Evolutionary conservation across 371 early-diverging fungal genomes (phyloP).

Genomic region (Vairimorpha necatrix): DNA sequence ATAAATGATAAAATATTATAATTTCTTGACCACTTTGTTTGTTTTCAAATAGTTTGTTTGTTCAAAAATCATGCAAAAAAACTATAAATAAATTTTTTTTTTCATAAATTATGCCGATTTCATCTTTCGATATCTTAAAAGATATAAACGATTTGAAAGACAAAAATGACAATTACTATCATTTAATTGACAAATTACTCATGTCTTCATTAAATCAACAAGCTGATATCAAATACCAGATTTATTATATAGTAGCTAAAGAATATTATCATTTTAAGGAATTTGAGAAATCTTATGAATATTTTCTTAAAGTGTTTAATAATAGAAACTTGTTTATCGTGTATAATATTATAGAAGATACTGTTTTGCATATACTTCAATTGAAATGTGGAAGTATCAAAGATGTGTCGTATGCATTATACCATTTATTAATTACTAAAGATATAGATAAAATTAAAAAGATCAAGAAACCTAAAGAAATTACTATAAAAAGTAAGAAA

Average conservation of each 20-base stretch:
- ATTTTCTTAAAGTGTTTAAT: not conserved
- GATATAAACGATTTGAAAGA: not conserved
- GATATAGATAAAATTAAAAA: too few relatives aligned
- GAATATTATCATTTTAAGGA: constrained; percentile 5
- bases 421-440: not conserved
- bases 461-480: too few relatives aligned
- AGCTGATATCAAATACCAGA: not conserved
- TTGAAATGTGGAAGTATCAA: not conserved
- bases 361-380: not conserved
- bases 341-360: not conserved
- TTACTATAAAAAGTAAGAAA: too few relatives aligned
- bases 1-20: too few relatives aligned
- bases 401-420: not conserved
- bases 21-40: too few relatives aligned
- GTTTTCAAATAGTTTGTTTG: too few relatives aligned
- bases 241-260: not conserved
- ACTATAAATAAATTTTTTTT: too few relatives aligned
- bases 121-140: not conserved
- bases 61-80: too few relatives aligned
- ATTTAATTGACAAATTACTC: not conserved
- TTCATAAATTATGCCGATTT: too few relatives aligned
- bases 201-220: not conserved
- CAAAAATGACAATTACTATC: not conserved
- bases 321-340: not conserved
- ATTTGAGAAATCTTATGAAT: not conserved